Evolutionary conservation across 768 basidiomycete genomes (phyloP).

Genomic region (Cyathus striatus): DNA sequence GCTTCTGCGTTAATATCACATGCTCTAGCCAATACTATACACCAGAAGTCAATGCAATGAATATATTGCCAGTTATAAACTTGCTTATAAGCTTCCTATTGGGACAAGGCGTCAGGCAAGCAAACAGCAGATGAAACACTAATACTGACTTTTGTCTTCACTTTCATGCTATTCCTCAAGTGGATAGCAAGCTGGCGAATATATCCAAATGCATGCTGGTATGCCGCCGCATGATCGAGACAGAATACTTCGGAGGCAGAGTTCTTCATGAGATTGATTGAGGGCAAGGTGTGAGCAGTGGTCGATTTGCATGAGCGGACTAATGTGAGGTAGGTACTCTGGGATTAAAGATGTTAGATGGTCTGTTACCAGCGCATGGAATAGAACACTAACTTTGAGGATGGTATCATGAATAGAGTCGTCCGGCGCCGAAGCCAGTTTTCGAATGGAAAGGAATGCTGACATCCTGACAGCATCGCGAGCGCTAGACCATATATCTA

Average conservation of each 20-base stretch:
- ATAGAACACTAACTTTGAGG: slow-evolving; percentile 78
- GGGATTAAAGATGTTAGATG: neutral
- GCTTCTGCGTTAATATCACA: slow-evolving; percentile 58
- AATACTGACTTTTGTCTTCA: slow-evolving; percentile 66
- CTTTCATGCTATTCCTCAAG: slow-evolving; percentile 86
- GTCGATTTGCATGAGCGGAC: slow-evolving; percentile 83
- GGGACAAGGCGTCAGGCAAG: slow-evolving; percentile 3
- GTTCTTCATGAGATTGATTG: slow-evolving; percentile 97
- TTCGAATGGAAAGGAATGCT: slow-evolving; percentile 80
- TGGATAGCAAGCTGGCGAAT: slow-evolving; percentile 94
- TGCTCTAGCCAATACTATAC: slow-evolving; percentile 76
- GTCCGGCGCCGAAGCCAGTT: slow-evolving; percentile 72
- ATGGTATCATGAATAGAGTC: slow-evolving; percentile 79
- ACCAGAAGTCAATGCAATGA: slow-evolving; percentile 96
- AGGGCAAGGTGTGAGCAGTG: slow-evolving; percentile 80
- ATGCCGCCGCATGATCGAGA: slow-evolving; percentile 65
- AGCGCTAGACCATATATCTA: slow-evolving; percentile 79
- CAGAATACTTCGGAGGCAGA: slow-evolving; percentile 91
- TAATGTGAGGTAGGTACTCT: slow-evolving; percentile 88
- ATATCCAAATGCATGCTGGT: slow-evolving; percentile 94
- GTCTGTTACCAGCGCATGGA: neutral
- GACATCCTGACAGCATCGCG: slow-evolving; percentile 80
- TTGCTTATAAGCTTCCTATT: slow-evolving; percentile 82
- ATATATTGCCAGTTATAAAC: slow-evolving; percentile 99
- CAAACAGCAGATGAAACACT: neutral